Conservation (phyloP, 2,329 filamentous ascomycete genomes). For the Cladosporium halotolerans region DNA sequence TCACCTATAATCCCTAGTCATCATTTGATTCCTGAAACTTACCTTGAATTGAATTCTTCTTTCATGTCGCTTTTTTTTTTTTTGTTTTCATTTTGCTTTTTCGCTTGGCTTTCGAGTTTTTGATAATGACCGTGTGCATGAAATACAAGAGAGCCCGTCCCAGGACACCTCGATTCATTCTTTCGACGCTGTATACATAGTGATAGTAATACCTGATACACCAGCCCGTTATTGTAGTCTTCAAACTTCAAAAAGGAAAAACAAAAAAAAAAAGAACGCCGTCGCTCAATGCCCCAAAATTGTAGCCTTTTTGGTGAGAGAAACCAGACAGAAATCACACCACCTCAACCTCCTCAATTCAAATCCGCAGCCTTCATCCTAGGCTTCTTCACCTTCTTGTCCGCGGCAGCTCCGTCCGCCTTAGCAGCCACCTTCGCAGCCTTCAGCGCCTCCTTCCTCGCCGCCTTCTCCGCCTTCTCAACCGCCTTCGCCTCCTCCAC, state of each 20-base stretch:
- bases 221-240: no score
- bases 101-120: not conserved
- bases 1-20: not conserved
- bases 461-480: conserved; percentile 19
- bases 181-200: no score
- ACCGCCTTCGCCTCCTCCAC: conserved; percentile 18
- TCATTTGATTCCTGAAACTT: not conserved
- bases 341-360: conserved; percentile 8
- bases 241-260: not conserved
- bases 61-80: not conserved
- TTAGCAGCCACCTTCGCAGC: conserved; percentile 13
- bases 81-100: not conserved
- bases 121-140: not conserved
- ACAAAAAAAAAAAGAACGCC: conserved; percentile 6
- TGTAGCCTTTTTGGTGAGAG: not conserved
- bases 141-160: no score
- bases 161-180: no score
- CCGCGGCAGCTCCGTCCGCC: not conserved
- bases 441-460: conserved; percentile 16
- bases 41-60: not conserved
- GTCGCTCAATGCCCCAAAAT: conserved; percentile 9
- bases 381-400: conserved; percentile 14
- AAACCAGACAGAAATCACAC: not conserved
- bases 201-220: no score
- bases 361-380: conserved; percentile 19